These are phyloP conservation scores for Cicer bijugum DNA, from an alignment of 306 rosid species.

Conservation along the genomic window DNA sequence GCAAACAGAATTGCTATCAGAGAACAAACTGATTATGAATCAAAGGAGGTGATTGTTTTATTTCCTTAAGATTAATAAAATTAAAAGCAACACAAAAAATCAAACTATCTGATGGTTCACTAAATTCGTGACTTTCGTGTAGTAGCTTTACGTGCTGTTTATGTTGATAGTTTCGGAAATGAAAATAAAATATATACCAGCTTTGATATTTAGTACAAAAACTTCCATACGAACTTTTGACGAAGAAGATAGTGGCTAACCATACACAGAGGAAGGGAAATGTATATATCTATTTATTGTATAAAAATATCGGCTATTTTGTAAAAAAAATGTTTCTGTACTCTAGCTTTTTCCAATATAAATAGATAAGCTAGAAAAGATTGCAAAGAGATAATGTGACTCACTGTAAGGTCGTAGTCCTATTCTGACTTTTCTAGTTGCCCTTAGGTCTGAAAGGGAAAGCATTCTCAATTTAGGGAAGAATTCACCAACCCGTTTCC, in stretches of 20 bases:
- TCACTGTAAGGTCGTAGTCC: constrained; percentile 90
- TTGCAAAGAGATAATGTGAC: constrained; percentile 48
- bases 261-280: not conserved
- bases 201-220: not conserved
- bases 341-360: not conserved
- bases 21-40: not conserved
- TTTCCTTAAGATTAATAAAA: not conserved
- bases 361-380: constrained; percentile 18
- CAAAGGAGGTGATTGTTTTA: not conserved
- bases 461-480: constrained; percentile 68
- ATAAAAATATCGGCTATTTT: not conserved
- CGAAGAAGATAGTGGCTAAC: constrained; percentile 2
- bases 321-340: not conserved
- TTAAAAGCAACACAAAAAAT: not conserved
- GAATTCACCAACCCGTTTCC: constrained; percentile 79
- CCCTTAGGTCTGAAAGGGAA: constrained; percentile 61
- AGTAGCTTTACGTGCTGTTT: not conserved
- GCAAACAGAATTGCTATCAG: constrained; percentile 11
- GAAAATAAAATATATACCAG: constrained; percentile 11
- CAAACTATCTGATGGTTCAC: not conserved
- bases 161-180: constrained; percentile 16
- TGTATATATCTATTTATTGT: not conserved
- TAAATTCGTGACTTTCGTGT: not conserved
- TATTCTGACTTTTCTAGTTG: constrained; percentile 71
- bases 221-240: not conserved